Evolutionary conservation across 2,329 filamentous ascomycete species (phyloP).

Genomic region (Talaromyces sp.): DNA sequence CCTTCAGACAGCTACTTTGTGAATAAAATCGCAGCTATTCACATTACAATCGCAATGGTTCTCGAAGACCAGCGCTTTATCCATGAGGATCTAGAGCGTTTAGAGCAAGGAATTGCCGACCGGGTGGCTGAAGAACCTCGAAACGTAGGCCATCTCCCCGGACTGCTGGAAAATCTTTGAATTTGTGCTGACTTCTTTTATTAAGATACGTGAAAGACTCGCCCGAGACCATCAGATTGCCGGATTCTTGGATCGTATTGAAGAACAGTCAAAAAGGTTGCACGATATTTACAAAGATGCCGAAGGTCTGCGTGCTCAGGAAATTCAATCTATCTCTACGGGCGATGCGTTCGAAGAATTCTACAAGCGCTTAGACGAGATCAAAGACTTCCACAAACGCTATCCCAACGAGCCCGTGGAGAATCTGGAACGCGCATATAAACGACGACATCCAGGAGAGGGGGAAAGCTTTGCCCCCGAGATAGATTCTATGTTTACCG

Average conservation of each 20-base stretch:
- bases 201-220: slow-evolving; percentile 79
- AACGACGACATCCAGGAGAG: slow-evolving; percentile 63
- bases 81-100: slow-evolving; percentile 92
- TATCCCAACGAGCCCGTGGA: slow-evolving; percentile 95
- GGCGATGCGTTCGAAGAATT: slow-evolving; percentile 90
- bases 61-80: slow-evolving; percentile 91
- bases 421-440: slow-evolving; percentile 90
- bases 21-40: not conserved
- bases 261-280: slow-evolving; percentile 76
- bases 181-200: slow-evolving; percentile 22
- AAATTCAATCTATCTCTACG: slow-evolving; percentile 78
- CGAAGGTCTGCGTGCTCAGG: slow-evolving; percentile 66
- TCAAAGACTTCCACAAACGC: slow-evolving; percentile 82
- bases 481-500: slow-evolving; percentile 89
- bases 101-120: slow-evolving; percentile 91
- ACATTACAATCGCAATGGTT: slow-evolving; percentile 55
- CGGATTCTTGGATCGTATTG: slow-evolving; percentile 81
- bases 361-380: slow-evolving; percentile 75
- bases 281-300: slow-evolving; percentile 81
- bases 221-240: slow-evolving; percentile 89
- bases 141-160: slow-evolving; percentile 58
- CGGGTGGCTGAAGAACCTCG: slow-evolving; percentile 84
- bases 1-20: not conserved
- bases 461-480: slow-evolving; percentile 63
- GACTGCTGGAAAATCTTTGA: not conserved